A percentile compares a stretch with the other conserved stretches of the same genome.
These are phyloP conservation scores for Isoetes taiwanensis DNA, from an alignment of 75 land plant genomes.

Conservation along the genomic window DNA sequence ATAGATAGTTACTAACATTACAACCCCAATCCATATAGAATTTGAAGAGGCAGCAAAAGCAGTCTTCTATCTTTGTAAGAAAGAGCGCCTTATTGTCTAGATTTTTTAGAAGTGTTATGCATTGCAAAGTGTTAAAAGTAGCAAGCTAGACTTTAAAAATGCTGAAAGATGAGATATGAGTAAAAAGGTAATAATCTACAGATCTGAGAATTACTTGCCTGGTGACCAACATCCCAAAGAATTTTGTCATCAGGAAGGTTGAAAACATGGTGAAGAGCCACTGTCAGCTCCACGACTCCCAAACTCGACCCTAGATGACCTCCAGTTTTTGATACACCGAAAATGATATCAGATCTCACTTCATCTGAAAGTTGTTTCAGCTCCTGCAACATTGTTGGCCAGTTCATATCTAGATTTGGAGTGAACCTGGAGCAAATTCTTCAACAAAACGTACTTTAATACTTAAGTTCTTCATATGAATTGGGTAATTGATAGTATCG, in stretches of 20 bases:
- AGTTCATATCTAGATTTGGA: too few species aligned
- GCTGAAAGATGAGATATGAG: neutral
- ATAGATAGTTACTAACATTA: too few species aligned
- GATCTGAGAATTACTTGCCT: too few species aligned
- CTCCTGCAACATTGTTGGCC: slow-evolving; percentile 33
- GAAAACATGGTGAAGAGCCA: slow-evolving; percentile 90
- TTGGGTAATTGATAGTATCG: slow-evolving; percentile 81
- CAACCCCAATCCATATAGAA: too few species aligned
- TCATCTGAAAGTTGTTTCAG: slow-evolving; percentile 78
- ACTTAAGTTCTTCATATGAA: slow-evolving; percentile 84
- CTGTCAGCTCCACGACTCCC: slow-evolving; percentile 88
- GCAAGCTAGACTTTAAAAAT: neutral
- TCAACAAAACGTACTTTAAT: slow-evolving; percentile 26
- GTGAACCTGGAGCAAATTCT: too few species aligned
- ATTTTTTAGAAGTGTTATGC: neutral
- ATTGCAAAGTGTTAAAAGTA: neutral
- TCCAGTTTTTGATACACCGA: slow-evolving; percentile 81
- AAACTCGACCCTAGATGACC: slow-evolving; percentile 94
- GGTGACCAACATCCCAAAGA: slow-evolving; percentile 99
- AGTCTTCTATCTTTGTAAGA: neutral
- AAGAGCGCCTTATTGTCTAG: neutral
- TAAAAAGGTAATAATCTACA: neutral
- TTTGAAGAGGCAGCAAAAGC: too few species aligned
- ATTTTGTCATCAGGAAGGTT: slow-evolving; percentile 78
- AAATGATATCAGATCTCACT: slow-evolving; percentile 75